A percentile compares a stretch with the other conserved stretches of the same genome.
These are phyloP conservation scores for Pittosporum tobira DNA, from an alignment of 129 eudicot genomes.

Conservation along the genomic window DNA sequence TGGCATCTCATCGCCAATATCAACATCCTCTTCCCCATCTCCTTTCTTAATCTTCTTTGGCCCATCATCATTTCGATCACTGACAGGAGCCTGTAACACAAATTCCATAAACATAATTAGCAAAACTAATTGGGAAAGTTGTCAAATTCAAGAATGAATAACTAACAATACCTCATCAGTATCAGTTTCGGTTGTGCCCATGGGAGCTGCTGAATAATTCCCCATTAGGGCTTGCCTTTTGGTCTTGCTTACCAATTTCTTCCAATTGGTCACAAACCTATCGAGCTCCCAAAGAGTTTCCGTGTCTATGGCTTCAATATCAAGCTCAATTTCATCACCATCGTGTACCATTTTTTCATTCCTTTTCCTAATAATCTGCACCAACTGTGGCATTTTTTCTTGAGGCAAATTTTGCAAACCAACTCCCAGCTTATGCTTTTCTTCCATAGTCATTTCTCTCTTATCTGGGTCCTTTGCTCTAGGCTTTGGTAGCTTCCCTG, in stretches of 20 bases:
- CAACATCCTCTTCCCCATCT: slow-evolving; percentile 82
- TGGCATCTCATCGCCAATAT: slow-evolving; percentile 88
- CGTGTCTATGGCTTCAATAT: slow-evolving; percentile 73
- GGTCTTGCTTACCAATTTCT: slow-evolving; percentile 75
- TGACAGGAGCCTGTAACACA: slow-evolving; percentile 27
- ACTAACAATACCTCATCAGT: slow-evolving; percentile 37
- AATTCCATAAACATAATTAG: neutral
- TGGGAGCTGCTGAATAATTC: slow-evolving; percentile 21
- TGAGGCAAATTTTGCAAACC: slow-evolving; percentile 82
- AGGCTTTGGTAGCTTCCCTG: slow-evolving; percentile 68
- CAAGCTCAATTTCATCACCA: slow-evolving; percentile 95
- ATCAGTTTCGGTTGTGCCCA: slow-evolving; percentile 31
- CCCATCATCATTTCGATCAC: slow-evolving; percentile 43
- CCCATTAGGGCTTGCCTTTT: slow-evolving; percentile 66
- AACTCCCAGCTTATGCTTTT: slow-evolving; percentile 76
- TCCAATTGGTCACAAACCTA: slow-evolving; percentile 86
- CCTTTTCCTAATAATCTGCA: slow-evolving; percentile 75
- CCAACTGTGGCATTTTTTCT: slow-evolving; percentile 83
- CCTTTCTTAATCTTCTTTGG: slow-evolving; percentile 42
- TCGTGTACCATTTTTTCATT: slow-evolving; percentile 70
- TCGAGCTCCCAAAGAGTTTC: slow-evolving; percentile 95
- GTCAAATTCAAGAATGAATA: neutral
- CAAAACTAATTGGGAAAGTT: neutral
- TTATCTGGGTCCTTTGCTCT: slow-evolving; percentile 75
- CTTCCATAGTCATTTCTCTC: slow-evolving; percentile 84